These are phyloP conservation scores for Oenanthe sinensis DNA, from an alignment of 129 eudicot species.

Conservation along the genomic window DNA sequence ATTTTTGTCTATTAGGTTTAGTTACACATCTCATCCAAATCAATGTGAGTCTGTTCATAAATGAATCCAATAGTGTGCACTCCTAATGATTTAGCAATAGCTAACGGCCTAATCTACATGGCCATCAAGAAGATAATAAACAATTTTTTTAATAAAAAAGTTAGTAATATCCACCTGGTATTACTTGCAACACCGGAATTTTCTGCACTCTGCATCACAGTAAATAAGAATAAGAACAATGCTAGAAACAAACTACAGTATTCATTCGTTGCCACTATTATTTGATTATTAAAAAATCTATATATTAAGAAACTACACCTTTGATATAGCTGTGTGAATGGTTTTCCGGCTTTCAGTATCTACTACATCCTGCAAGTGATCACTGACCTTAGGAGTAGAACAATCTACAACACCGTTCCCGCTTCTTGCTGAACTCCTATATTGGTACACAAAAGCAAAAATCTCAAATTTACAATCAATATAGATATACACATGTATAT, in stretches of 20 bases:
- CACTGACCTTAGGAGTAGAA: constrained; percentile 16
- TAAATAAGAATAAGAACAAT: constrained; percentile 4
- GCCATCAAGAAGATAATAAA: constrained; percentile 5
- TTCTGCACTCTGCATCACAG: constrained; percentile 32
- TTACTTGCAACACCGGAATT: constrained; percentile 15
- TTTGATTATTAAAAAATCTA: not conserved
- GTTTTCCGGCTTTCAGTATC: constrained; percentile 23
- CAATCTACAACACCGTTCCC: constrained; percentile 27
- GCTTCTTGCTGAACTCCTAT: constrained; percentile 37
- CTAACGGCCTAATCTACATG: not conserved
- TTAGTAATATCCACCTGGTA: constrained; percentile 27
- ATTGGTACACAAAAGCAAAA: constrained; percentile 2
- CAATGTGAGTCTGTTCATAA: not conserved
- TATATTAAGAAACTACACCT: constrained; percentile 28
- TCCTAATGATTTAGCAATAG: not conserved
- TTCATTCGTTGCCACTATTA: not conserved
- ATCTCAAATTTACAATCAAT: not conserved
- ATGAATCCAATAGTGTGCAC: not conserved
- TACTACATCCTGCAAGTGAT: constrained; percentile 8
- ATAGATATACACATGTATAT: not conserved
- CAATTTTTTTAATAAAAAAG: not conserved
- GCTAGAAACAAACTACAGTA: not conserved
- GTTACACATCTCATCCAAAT: not conserved
- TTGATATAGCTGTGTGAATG: constrained; percentile 10
- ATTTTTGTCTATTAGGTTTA: not conserved